These are phyloP conservation scores for Monosporascus sp. DNA, from an alignment of 2,329 filamentous ascomycete species.

Conservation along the genomic window DNA sequence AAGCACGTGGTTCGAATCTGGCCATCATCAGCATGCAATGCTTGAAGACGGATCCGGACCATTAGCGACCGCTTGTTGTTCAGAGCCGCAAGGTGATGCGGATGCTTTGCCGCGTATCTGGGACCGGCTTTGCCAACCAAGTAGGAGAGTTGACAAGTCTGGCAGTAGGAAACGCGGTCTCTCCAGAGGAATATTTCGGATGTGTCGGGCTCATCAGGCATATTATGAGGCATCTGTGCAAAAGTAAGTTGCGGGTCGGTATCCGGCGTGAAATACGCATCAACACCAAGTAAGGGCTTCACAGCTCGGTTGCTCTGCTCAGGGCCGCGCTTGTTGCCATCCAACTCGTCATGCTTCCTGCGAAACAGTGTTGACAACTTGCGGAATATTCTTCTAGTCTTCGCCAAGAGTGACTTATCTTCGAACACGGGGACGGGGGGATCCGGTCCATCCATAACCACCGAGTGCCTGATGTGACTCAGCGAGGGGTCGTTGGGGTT, in stretches of 20 bases:
- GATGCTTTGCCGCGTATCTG: neutral
- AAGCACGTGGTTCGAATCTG: neutral
- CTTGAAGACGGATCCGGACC: neutral
- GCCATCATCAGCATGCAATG: neutral
- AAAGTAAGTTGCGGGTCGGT: neutral
- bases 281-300: neutral
- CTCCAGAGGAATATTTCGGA: neutral
- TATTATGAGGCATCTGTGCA: too few relatives aligned
- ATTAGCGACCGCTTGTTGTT: neutral
- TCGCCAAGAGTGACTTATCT: too few relatives aligned
- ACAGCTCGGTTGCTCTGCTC: neutral
- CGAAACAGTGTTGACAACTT: neutral
- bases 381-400: too few relatives aligned
- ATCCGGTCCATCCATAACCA: too few relatives aligned
- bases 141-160: neutral
- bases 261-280: neutral
- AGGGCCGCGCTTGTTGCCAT: neutral
- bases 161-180: neutral
- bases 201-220: too few relatives aligned
- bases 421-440: too few relatives aligned
- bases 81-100: neutral
- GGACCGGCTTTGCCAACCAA: neutral
- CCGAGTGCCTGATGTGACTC: too few relatives aligned
- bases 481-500: too few relatives aligned
- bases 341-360: neutral